phyloP scores from a whole-genome alignment of 2,329 filamentous ascomycete species.

The Fusarium equiseti region DNA sequence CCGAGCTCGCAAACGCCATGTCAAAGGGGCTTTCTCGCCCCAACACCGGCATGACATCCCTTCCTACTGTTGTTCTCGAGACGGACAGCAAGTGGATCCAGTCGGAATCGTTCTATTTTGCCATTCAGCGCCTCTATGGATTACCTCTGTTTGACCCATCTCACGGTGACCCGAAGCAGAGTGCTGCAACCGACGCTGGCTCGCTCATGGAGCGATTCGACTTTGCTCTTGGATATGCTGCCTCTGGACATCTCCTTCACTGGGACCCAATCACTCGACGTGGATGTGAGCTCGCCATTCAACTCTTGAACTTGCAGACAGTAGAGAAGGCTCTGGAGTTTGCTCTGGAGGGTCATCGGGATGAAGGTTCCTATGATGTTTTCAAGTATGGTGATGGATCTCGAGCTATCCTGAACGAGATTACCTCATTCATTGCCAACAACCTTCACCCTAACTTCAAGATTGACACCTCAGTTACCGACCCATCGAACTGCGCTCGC shows the following conservation, averaged over 20 bases:
- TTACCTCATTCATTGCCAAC: slow-evolving; percentile 70
- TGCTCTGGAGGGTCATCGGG: slow-evolving; percentile 57
- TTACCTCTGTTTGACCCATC: slow-evolving; percentile 60
- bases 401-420: slow-evolving; percentile 65
- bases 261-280: slow-evolving; percentile 67
- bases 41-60: slow-evolving; percentile 40
- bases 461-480: slow-evolving; percentile 61
- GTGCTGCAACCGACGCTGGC: slow-evolving; percentile 54
- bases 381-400: slow-evolving; percentile 67
- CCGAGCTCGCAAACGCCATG: slow-evolving; percentile 46
- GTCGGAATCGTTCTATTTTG: slow-evolving; percentile 68
- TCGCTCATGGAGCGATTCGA: slow-evolving; percentile 60
- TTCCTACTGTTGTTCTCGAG: slow-evolving; percentile 56
- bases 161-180: slow-evolving; percentile 45
- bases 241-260: slow-evolving; percentile 69
- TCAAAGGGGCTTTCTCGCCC: slow-evolving; percentile 50
- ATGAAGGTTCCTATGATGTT: slow-evolving; percentile 56
- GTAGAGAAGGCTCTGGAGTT: slow-evolving; percentile 72
- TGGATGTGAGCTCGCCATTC: slow-evolving; percentile 70
- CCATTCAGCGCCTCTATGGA: slow-evolving; percentile 69
- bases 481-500: slow-evolving; percentile 56
- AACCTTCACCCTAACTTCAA: slow-evolving; percentile 71
- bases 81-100: slow-evolving; percentile 65
- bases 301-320: slow-evolving; percentile 72
- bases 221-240: slow-evolving; percentile 73